Base-by-base conservation (phyloP, 257 asterid species). In the Solanum peruvianum region DNA sequence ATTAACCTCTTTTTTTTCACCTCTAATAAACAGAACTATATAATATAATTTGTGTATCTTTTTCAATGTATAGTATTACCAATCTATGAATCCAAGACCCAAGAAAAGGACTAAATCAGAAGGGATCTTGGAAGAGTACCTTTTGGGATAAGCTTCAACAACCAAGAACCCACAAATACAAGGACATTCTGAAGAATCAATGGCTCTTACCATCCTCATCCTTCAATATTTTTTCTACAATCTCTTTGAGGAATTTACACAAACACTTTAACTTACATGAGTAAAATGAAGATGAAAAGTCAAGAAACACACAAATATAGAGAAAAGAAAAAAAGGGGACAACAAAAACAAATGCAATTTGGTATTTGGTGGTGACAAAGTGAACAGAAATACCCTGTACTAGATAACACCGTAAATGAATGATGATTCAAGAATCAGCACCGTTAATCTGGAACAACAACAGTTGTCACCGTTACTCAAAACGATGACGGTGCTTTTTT, bases 121-220 rank as follows among this genome's bases (percentile, higher is more conserved):
- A 39, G 98, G 98, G 98, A 95, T 95, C 96, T 96, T 96, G 92
- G 98, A 95, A 88, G 98, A 93, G 87, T 95, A 95, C 97, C 99
- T 94, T 92, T 96, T 96, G 56, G 99, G 96, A 94, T 96, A 95
- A 94, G 99, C 98, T 90, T 94, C 95, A 86, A 95, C 94, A 86
- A 95, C 96, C 93, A 95, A 90, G 88, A 93, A 93, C 89, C 98
- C 98, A 91, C 93, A 91, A 10, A 89, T 71, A 89, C 64, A 18
- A 49, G 29, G 85, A 27, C 70, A 81, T 25, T 81, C 85, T 81
- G 97, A 91, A 76, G 91, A 91, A 92, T 92, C 96, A 83, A 94
- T 56, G 23, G 94, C 90, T 90, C 88, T 94, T 91, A 94, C 88
- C 90, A 91, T 94, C 94, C 90, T 91, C 95, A 89, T 91, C 52